Conservation (phyloP, 352 stramenopile species). For the Phytophthora litchii region DNA sequence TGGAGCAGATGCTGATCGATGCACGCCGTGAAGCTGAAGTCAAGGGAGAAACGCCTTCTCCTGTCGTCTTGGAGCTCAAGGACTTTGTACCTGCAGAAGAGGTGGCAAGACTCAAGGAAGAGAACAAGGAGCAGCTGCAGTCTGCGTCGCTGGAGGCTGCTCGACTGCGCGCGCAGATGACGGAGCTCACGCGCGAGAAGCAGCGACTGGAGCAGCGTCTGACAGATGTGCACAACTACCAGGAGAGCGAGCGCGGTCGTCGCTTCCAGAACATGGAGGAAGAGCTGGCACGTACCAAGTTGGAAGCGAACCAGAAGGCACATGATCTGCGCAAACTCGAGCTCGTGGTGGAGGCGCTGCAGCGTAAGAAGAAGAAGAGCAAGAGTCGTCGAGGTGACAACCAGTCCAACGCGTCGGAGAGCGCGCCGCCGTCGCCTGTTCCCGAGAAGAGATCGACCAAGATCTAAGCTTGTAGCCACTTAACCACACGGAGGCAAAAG, state of each 20-base stretch:
- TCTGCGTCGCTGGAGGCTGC: slow-evolving; percentile 38
- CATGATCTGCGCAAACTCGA: slow-evolving; percentile 52
- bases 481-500: neutral
- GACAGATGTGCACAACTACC: slow-evolving; percentile 76
- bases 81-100: slow-evolving; percentile 73
- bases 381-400: slow-evolving; percentile 35
- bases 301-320: slow-evolving; percentile 56
- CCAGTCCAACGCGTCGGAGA: slow-evolving; percentile 35
- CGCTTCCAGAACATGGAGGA: slow-evolving; percentile 72
- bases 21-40: slow-evolving; percentile 29
- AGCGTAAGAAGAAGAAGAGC: slow-evolving; percentile 47
- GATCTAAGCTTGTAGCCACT: neutral
- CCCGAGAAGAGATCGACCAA: slow-evolving; percentile 27
- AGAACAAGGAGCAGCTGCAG: slow-evolving; percentile 44
- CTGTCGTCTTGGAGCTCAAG: slow-evolving; percentile 66
- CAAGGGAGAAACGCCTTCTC: slow-evolving; percentile 12
- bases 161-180: slow-evolving; percentile 40
- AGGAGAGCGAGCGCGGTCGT: slow-evolving; percentile 61
- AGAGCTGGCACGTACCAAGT: slow-evolving; percentile 57
- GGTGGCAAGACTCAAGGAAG: slow-evolving; percentile 51
- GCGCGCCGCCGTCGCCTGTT: slow-evolving; percentile 26
- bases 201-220: slow-evolving; percentile 65
- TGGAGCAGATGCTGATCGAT: slow-evolving; percentile 43
- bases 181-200: slow-evolving; percentile 53
- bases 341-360: slow-evolving; percentile 46